Evolutionary conservation across 176 grass and related monocot species (phyloP).

Genomic region (maize (Zea mays)): DNA sequence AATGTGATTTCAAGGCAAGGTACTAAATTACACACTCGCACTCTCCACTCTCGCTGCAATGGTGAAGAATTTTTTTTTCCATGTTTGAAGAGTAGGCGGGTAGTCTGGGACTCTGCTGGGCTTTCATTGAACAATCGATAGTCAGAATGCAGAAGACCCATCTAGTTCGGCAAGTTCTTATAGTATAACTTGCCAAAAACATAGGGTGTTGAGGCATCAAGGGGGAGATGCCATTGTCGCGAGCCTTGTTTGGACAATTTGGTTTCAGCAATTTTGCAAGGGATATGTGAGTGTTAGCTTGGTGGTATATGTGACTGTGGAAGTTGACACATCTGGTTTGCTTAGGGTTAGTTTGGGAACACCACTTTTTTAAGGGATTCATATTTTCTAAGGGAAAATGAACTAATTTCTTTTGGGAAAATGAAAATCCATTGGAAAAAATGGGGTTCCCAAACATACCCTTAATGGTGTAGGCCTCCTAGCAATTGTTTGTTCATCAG

Average conservation of each 20-base stretch:
- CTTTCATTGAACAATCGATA: constrained; percentile 58
- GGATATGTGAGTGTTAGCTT: constrained; percentile 55
- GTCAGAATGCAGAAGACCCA: constrained; percentile 61
- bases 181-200: constrained; percentile 52
- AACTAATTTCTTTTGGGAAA: too few relatives aligned
- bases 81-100: constrained; percentile 38
- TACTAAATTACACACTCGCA: too few relatives aligned
- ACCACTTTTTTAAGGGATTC: too few relatives aligned
- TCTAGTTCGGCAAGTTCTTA: constrained; percentile 45
- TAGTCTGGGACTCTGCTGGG: constrained; percentile 44
- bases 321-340: constrained; percentile 57
- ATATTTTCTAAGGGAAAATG: too few relatives aligned
- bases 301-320: constrained; percentile 46
- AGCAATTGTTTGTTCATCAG: not conserved
- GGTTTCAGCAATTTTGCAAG: constrained; percentile 42
- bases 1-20: too few relatives aligned
- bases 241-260: constrained; percentile 49
- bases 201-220: constrained; percentile 44
- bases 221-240: constrained; percentile 57
- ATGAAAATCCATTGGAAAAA: too few relatives aligned
- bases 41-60: constrained; percentile 32
- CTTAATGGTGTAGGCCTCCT: constrained; percentile 58
- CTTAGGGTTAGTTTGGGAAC: too few relatives aligned
- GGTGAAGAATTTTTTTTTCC: too few relatives aligned
- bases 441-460: too few relatives aligned